These are phyloP conservation scores for Sapria himalayana DNA, from an alignment of 345 rosid genomes.

Conservation along the genomic window DNA sequence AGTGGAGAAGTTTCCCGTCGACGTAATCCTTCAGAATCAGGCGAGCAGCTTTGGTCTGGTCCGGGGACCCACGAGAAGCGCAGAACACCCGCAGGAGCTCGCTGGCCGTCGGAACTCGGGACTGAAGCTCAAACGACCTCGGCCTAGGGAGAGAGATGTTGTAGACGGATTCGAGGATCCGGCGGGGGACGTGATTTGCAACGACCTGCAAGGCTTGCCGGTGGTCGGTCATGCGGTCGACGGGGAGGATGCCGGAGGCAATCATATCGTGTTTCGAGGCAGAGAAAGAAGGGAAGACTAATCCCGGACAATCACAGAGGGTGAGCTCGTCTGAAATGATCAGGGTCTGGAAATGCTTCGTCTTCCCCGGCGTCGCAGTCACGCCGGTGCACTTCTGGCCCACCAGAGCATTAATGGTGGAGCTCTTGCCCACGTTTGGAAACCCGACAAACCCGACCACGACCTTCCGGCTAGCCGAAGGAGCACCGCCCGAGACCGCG, in stretches of 20 bases:
- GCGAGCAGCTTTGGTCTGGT: slow-evolving; percentile 76
- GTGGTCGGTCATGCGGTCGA: slow-evolving; percentile 79
- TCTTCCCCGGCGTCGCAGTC: slow-evolving; percentile 88
- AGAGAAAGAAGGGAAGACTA: slow-evolving; percentile 82
- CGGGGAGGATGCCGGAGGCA: slow-evolving; percentile 85
- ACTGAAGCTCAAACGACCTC: slow-evolving; percentile 54
- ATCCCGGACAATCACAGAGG: slow-evolving; percentile 81
- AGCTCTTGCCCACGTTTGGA: slow-evolving; percentile 92
- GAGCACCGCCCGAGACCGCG: slow-evolving; percentile 8
- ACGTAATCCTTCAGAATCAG: slow-evolving; percentile 65
- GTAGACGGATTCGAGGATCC: slow-evolving; percentile 43
- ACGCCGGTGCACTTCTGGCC: slow-evolving; percentile 90
- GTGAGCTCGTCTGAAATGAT: slow-evolving; percentile 63
- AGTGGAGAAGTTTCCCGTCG: slow-evolving; percentile 68
- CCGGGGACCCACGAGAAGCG: slow-evolving; percentile 85
- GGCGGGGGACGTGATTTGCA: slow-evolving; percentile 54
- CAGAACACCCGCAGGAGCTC: slow-evolving; percentile 57
- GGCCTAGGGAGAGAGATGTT: slow-evolving; percentile 66
- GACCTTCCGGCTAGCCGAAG: slow-evolving; percentile 19
- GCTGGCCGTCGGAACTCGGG: slow-evolving; percentile 58
- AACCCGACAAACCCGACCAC: slow-evolving; percentile 83
- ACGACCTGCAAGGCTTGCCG: slow-evolving; percentile 80
- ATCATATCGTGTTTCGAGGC: slow-evolving; percentile 82
- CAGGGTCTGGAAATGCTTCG: slow-evolving; percentile 84
- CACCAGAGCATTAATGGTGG: slow-evolving; percentile 80